Conservation (phyloP, 768 basidiomycete species). For the Tricholoma sp. region DNA sequence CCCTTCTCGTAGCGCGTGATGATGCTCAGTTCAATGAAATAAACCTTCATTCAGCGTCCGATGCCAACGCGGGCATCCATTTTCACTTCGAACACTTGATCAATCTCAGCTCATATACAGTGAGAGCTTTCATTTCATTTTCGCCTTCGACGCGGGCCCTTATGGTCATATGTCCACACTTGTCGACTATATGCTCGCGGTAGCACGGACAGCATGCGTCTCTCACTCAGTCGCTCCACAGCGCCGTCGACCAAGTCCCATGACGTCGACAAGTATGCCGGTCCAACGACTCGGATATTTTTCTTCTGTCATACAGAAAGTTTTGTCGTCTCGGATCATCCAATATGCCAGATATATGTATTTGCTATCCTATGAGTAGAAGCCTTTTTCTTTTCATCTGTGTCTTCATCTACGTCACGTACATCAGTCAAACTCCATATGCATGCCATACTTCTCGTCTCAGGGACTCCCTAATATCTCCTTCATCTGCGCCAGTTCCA, state of each 20-base stretch:
- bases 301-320: neutral
- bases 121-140: neutral
- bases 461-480: neutral
- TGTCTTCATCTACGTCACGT: neutral
- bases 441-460: neutral
- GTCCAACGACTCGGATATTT: neutral
- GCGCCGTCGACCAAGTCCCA: neutral
- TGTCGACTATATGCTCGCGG: neutral
- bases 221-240: neutral
- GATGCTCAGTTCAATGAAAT: neutral
- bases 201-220: neutral
- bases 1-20: neutral
- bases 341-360: neutral
- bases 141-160: neutral
- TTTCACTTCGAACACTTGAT: neutral
- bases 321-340: constrained; percentile 2
- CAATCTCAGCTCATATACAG: neutral
- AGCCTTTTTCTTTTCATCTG: neutral
- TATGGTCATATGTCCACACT: neutral
- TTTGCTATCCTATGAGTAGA: neutral
- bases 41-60: neutral
- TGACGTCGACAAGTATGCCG: neutral
- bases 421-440: neutral
- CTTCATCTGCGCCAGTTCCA: constrained; percentile 1
- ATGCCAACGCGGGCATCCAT: neutral